These are phyloP conservation scores for Nectriaceae sp. DNA, from an alignment of 2,329 filamentous ascomycete genomes.

Conservation along the genomic window DNA sequence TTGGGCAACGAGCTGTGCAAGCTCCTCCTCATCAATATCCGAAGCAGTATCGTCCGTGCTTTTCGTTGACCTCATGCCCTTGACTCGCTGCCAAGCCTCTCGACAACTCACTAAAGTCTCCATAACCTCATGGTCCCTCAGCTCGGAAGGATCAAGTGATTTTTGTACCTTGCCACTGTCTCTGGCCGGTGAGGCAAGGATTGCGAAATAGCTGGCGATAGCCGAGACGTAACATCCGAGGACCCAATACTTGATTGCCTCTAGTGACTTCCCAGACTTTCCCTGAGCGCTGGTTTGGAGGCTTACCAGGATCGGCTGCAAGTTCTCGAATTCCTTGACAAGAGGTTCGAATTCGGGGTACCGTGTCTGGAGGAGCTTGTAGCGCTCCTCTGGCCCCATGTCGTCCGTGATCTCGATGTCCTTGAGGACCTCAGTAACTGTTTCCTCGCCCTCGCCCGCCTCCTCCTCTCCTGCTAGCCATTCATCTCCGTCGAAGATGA, in stretches of 20 bases:
- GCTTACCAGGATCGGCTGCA: conserved; percentile 66
- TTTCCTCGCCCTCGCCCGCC: conserved; percentile 53
- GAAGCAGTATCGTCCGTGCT: conserved; percentile 34
- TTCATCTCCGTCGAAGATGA: conserved; percentile 86
- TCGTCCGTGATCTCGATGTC: conserved; percentile 79
- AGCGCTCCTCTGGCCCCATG: conserved; percentile 73
- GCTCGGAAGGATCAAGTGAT: conserved; percentile 72
- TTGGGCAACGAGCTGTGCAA: conserved; percentile 25
- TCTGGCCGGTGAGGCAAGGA: conserved; percentile 79
- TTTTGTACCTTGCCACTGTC: conserved; percentile 55
- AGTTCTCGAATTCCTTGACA: conserved; percentile 73
- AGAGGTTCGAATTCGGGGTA: conserved; percentile 94
- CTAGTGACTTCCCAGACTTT: conserved; percentile 54
- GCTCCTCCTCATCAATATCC: conserved; percentile 23
- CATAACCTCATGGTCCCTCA: conserved; percentile 93
- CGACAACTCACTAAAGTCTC: conserved; percentile 77
- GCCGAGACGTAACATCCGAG: conserved; percentile 84
- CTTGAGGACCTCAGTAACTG: conserved; percentile 85
- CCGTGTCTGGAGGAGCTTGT: conserved; percentile 73
- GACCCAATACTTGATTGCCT: conserved; percentile 74
- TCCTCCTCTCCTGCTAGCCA: conserved; percentile 67
- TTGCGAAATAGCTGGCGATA: conserved; percentile 90
- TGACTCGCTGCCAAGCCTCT: conserved; percentile 76
- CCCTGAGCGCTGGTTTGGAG: conserved; percentile 60
- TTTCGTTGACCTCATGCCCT: conserved; percentile 59